A percentile compares a stretch with the other conserved stretches of the same genome.
These are phyloP conservation scores for Naganishia sp. DNA, from an alignment of 1,284 basidiomycete genomes.

Conservation along the genomic window DNA sequence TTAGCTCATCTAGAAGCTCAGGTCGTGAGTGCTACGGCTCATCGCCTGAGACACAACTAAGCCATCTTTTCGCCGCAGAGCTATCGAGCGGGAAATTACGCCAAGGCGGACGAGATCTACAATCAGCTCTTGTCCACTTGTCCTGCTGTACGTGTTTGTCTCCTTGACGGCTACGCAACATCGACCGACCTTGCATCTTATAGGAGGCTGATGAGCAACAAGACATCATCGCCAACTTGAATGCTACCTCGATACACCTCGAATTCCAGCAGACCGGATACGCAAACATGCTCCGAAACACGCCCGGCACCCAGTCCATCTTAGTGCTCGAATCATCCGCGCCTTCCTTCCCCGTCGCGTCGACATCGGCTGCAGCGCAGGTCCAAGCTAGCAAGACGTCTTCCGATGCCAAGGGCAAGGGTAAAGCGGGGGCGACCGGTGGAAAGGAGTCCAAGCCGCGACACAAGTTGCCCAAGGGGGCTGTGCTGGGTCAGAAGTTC, in stretches of 20 bases:
- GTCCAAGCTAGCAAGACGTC: slow-evolving; percentile 18
- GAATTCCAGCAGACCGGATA: slow-evolving; percentile 51
- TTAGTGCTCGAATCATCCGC: slow-evolving; percentile 10
- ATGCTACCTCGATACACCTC: slow-evolving; percentile 73
- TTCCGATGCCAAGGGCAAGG: slow-evolving; percentile 11
- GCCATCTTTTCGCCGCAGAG: slow-evolving; percentile 55
- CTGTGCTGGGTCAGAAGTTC: slow-evolving; percentile 41
- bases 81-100: slow-evolving; percentile 75
- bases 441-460: slow-evolving; percentile 40
- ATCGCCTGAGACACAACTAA: neutral
- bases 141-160: slow-evolving; percentile 60
- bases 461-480: slow-evolving; percentile 51
- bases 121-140: slow-evolving; percentile 73
- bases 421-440: slow-evolving; percentile 16
- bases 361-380: slow-evolving; percentile 4
- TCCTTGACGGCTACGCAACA: neutral
- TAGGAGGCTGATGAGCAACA: slow-evolving; percentile 81
- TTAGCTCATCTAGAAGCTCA: slow-evolving; percentile 79
- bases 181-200: neutral
- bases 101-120: slow-evolving; percentile 71
- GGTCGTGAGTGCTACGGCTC: slow-evolving; percentile 60
- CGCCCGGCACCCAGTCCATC: slow-evolving; percentile 2
- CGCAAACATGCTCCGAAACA: slow-evolving; percentile 8
- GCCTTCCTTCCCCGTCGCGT: slow-evolving; percentile 8
- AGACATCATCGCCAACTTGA: slow-evolving; percentile 78